Evolutionary conservation across 345 rosid genomes (phyloP), one percentile per base, ranked within the genome.

Genomic region (Boechera retrofracta): DNA sequence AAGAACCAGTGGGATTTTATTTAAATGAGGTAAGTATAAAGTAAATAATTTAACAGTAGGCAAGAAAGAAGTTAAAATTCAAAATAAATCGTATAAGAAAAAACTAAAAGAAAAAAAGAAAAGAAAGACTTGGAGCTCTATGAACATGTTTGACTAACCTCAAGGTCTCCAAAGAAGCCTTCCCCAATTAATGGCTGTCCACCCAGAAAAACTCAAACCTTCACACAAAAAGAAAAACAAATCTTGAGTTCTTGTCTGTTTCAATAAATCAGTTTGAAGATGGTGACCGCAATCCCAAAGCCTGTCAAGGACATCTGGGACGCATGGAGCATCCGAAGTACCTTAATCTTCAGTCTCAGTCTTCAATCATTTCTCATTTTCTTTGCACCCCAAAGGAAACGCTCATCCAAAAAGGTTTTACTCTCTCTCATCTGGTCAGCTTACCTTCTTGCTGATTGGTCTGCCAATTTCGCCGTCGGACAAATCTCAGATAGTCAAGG

Each of bases 291-390:
- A 49, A 78, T 78, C 21, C 77, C 77, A 49, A 0, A 72, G 61
- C 72, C 81, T 5, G 29, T 78, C 33, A 78, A 69, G 6, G 31
- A 79, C 33, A 55, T 79, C 3, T 69, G 75, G 79, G 76, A 74
- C 53, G 24, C 32, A 39, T 79, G 79, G 82, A 70, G 78, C 24
- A 63, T 74, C n/a, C 47, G 72, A 48, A 69, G 48, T 9, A 69
- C 71, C 67, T 69, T 79, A 39, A 74, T 79, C 67, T 64, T 79
- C 61, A 79, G 82, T 51, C 76, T 79, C 15, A 69, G 72, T n/a
- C 76, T 79, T 45, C 82, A 79, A 74, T 32, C 67, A 11, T 57
- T 79, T 39, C 79, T 80, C 49, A 63, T 80, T 16, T 69, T 80
- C 72, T 51, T 75, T n/a, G 82, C 78, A 28, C 79, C 79, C 13